These are phyloP conservation scores for Paraleonurus japonicus DNA, from an alignment of 257 asterid species.

Conservation along the genomic window DNA sequence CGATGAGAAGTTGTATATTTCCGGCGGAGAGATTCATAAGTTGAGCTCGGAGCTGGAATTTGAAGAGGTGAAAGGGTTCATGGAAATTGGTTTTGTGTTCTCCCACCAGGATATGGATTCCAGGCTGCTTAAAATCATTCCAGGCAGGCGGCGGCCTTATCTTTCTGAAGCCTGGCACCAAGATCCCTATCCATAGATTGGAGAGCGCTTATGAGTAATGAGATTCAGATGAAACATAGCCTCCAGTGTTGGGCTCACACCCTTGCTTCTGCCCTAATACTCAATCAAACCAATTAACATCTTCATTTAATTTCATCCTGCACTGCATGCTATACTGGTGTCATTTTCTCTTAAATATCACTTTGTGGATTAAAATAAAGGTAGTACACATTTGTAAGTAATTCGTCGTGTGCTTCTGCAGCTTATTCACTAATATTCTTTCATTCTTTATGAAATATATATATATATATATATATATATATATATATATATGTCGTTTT, in stretches of 20 bases:
- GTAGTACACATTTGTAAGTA: too few relatives aligned
- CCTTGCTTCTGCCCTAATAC: conserved; percentile 78
- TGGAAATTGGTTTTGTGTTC: conserved; percentile 79
- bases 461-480: too few relatives aligned
- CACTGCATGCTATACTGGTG: too few relatives aligned
- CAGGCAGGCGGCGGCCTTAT: conserved; percentile 83
- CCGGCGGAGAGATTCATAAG: conserved; percentile 50
- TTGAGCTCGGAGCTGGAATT: conserved; percentile 71
- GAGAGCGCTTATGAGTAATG: conserved; percentile 47
- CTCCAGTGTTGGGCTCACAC: conserved; percentile 81
- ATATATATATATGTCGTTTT: too few relatives aligned
- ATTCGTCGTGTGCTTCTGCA: too few relatives aligned
- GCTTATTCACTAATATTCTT: too few relatives aligned
- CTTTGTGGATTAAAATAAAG: too few relatives aligned
- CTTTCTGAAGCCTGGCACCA: conserved; percentile 88
- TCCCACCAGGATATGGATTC: conserved; percentile 56
- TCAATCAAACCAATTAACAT: too few relatives aligned
- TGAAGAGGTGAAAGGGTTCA: conserved; percentile 73
- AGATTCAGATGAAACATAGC: conserved; percentile 55
- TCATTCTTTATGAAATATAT: too few relatives aligned
- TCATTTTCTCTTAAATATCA: too few relatives aligned
- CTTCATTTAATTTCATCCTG: too few relatives aligned
- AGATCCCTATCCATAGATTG: conserved; percentile 33
- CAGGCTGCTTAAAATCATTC: conserved; percentile 54
- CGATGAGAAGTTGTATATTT: conserved; percentile 18